Percentiles rank a stretch among this genome's conserved stretches.
phyloP scores from a whole-genome alignment of 2,329 filamentous ascomycete genomes.

The Clathrospora elynae region DNA sequence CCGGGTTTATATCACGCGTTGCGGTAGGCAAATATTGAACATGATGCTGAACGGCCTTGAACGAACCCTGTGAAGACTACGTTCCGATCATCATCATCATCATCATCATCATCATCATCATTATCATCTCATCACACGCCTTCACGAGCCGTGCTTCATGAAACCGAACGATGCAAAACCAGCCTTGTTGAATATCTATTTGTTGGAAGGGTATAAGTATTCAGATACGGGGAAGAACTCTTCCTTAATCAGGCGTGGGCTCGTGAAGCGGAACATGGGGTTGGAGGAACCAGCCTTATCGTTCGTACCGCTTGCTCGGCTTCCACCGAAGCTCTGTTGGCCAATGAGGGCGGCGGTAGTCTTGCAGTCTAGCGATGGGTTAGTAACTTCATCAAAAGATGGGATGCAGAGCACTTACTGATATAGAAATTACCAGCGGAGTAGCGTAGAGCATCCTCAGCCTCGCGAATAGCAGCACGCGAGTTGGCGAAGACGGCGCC shows the following conservation, averaged over 20 bases:
- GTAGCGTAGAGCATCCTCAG: constrained; percentile 72
- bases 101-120: too few species aligned
- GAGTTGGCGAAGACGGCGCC: constrained; percentile 75
- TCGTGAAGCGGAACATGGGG: constrained; percentile 58
- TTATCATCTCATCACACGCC: too few species aligned
- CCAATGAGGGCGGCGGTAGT: constrained; percentile 49
- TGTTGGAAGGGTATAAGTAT: constrained; percentile 59
- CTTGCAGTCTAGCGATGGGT: constrained; percentile 30
- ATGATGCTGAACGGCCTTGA: too few species aligned
- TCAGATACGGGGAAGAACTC: constrained; percentile 54
- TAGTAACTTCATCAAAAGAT: constrained; percentile 1
- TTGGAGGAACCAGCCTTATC: constrained; percentile 61
- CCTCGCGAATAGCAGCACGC: constrained; percentile 65
- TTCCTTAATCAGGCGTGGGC: constrained; percentile 60
- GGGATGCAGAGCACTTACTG: constrained; percentile 50
- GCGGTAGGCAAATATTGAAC: too few species aligned
- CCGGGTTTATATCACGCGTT: too few species aligned
- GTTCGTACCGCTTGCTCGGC: constrained; percentile 59
- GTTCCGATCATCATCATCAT: too few species aligned
- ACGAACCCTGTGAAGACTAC: too few species aligned
- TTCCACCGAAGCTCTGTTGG: constrained; percentile 58
- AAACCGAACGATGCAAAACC: background rate
- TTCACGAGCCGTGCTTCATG: too few species aligned
- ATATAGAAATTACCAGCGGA: constrained; percentile 82
- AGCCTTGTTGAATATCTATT: background rate